These are phyloP conservation scores for Ziziphus jujuba DNA, from an alignment of 306 rosid genomes.

Conservation along the genomic window DNA sequence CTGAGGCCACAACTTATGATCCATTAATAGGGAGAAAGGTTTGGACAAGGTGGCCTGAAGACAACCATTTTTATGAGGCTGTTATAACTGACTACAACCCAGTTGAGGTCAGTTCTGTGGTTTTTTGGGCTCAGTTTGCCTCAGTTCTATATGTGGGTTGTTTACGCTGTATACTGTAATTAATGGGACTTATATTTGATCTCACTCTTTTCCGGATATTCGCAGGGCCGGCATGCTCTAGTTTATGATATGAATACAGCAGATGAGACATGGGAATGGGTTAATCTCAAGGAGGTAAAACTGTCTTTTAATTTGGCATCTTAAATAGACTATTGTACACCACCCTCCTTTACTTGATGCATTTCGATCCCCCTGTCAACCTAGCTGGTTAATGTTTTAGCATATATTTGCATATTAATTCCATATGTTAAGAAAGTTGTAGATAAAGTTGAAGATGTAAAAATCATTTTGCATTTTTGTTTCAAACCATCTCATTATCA, in stretches of 20 bases:
- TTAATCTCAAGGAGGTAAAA: slow-evolving; percentile 54
- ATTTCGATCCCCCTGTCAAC: neutral
- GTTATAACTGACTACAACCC: slow-evolving; percentile 41
- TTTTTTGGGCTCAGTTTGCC: neutral
- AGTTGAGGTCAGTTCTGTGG: slow-evolving; percentile 25
- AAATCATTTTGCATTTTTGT: too few species aligned
- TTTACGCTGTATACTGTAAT: neutral
- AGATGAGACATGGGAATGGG: slow-evolving; percentile 67
- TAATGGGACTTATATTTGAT: neutral
- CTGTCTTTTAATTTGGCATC: neutral
- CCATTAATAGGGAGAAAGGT: slow-evolving; percentile 50
- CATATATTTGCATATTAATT: too few species aligned
- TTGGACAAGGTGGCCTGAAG: slow-evolving; percentile 62
- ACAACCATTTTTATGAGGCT: slow-evolving; percentile 56
- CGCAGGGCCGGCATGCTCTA: slow-evolving; percentile 54
- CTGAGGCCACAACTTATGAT: slow-evolving; percentile 32
- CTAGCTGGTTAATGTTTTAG: too few species aligned
- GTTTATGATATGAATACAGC: slow-evolving; percentile 54
- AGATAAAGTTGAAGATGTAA: too few species aligned
- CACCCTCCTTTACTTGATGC: too few species aligned
- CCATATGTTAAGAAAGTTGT: too few species aligned
- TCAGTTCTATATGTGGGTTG: neutral
- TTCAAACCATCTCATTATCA: too few species aligned
- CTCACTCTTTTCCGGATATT: neutral
- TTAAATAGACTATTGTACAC: neutral